Percentiles rank a stretch among this genome's conserved stretches.
These are phyloP conservation scores for Verbena officinalis DNA, from an alignment of 257 asterid species.

Conservation along the genomic window DNA sequence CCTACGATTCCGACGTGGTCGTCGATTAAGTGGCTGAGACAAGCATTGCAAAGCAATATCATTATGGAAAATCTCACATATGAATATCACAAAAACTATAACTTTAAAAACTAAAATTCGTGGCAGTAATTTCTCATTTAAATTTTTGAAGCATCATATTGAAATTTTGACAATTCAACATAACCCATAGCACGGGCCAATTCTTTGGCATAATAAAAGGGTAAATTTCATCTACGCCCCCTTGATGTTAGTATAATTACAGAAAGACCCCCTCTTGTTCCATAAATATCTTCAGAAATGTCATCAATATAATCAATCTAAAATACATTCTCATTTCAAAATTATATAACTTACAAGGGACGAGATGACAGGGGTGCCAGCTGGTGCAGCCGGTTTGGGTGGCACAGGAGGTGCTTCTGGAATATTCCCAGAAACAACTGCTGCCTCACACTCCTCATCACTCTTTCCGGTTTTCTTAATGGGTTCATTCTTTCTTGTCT, in stretches of 20 bases:
- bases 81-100: neutral
- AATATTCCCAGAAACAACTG: conserved; percentile 74
- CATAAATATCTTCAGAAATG: neutral
- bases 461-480: conserved; percentile 56
- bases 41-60: conserved; percentile 24
- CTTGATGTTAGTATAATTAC: no score
- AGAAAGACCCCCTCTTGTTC: no score
- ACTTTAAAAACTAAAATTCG: conserved; percentile 1
- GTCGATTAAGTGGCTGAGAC: conserved; percentile 63
- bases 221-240: no score
- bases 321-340: neutral
- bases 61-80: neutral
- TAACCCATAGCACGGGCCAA: neutral
- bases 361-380: conserved; percentile 66
- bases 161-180: no score
- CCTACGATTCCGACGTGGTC: conserved; percentile 93
- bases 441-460: conserved; percentile 84
- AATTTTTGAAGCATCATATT: neutral
- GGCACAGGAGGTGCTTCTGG: conserved; percentile 94
- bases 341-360: conserved; percentile 58
- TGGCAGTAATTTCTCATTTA: neutral
- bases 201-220: no score
- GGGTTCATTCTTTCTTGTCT: conserved; percentile 39
- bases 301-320: neutral
- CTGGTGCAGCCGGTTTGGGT: conserved; percentile 70